These are phyloP conservation scores for Alternaria arbusti DNA, from an alignment of 2,329 filamentous ascomycete species.

Conservation along the genomic window DNA sequence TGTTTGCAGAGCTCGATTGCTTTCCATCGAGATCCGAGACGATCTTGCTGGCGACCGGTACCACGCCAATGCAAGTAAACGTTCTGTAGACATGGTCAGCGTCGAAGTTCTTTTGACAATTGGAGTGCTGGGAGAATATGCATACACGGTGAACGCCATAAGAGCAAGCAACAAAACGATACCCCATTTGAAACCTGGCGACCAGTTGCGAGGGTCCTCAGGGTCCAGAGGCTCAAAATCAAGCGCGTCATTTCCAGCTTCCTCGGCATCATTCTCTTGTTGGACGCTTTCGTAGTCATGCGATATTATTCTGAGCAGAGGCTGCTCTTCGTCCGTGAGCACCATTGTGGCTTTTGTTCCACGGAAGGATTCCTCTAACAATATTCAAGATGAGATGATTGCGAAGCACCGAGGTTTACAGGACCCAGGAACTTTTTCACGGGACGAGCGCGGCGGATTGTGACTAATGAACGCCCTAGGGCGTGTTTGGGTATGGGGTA, in stretches of 20 bases:
- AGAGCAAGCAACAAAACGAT: slow-evolving; percentile 43
- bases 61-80: slow-evolving; percentile 49
- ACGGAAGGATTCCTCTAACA: not conserved
- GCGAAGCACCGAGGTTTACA: not conserved
- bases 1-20: slow-evolving; percentile 30
- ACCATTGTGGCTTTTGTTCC: slow-evolving; percentile 15
- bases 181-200: slow-evolving; percentile 37
- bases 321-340: slow-evolving; percentile 37
- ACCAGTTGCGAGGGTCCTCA: slow-evolving; percentile 43
- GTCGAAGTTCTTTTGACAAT: not conserved
- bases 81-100: slow-evolving; percentile 27
- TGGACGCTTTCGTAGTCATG: slow-evolving; percentile 22
- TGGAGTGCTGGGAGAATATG: not conserved
- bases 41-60: slow-evolving; percentile 41
- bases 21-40: slow-evolving; percentile 40
- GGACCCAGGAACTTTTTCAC: slow-evolving; percentile 4
- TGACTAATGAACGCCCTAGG: slow-evolving; percentile 5
- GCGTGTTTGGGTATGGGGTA: slow-evolving; percentile 1
- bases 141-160: slow-evolving; percentile 47
- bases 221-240: slow-evolving; percentile 40
- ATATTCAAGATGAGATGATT: not conserved
- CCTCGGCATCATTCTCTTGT: slow-evolving; percentile 13
- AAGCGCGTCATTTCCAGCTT: slow-evolving; percentile 25
- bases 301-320: slow-evolving; percentile 32
- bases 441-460: not conserved